Evolutionary conservation across 1,284 basidiomycete species (phyloP), one percentile per base, ranked within the genome.

Genomic region (Cutaneotrichosporon dermatis): DNA sequence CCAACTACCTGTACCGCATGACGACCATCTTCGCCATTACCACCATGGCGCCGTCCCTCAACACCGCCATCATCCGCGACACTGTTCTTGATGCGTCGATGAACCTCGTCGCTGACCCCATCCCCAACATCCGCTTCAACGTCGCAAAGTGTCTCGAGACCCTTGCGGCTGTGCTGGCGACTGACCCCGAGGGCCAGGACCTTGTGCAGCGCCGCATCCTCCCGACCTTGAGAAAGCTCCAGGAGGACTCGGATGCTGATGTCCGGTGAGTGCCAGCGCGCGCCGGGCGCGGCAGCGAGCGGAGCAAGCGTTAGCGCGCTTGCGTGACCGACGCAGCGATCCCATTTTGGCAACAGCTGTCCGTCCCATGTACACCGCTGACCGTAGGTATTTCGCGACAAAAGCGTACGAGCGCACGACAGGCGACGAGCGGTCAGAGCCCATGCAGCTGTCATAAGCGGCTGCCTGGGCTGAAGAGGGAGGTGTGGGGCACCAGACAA

Each of bases 71-170:
- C 67, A 86, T 99, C 67, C 85, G 85, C 33, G 84, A 88, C 58
- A 90, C 90, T 54, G 89, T 99, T 65, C 85, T 98, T 65, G 87
- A 88, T 51, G 88, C 91, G 35, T 84, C 99, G 58, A 80, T 96
- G 58, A 84, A 87, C 63, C 85, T 99, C 57, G 88, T 91, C 16
- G 83, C 83, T 56, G 96, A 99, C 77, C 88, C 92, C 8, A 99
- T 99, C 72, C 96, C 96, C 59, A 99, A 99, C 80, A 99, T 99
- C 77, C 89, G 96, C 46, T 99, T 99, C 84, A 99, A 99, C 76
- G 93, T 98, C 39, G 90, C 94, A 49, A 98, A 98, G 79, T 88
- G 90, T 15, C 81, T 96, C 67, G 92, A 97, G 80, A 86, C 90
- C 34, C 82, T 97, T 56, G 89, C 90, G 0, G 80, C 80, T 15